Evolutionary conservation across 129 eudicot species (phyloP), one percentile per base, ranked within the genome.

Genomic region (Ambrosia trifida): DNA sequence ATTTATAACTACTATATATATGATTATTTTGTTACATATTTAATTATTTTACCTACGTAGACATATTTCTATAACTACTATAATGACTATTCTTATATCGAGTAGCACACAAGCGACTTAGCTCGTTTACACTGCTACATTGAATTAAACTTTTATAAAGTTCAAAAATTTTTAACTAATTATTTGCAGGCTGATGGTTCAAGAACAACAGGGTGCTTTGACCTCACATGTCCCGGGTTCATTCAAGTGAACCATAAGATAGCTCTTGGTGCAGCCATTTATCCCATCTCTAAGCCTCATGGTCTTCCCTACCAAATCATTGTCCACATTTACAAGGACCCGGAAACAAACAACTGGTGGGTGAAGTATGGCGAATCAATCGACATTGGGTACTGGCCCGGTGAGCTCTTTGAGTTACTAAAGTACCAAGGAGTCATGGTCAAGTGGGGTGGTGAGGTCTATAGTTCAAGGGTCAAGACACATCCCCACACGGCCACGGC

Each of bases 161-260:
- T 72, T 77, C 8, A 11, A 32, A 8, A 24, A 12, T 40, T 51
- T 69, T 2, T 28, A 58, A n/a, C 69, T 10, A 46, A n/a, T 75
- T 10, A 46, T 49, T 1, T 28, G 9, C 28, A 90, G 97, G 87
- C 69, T 7, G 97, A 88, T 83, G 88, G 77, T 44, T 82, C 89
- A 2, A 67, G 50, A 54, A 79, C 68, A 73, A 91, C 97, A 10
- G 96, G 97, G 9, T 91, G 97, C 57, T 91, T 82, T 78, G 96
- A 91, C 73, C 80, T 88, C 2, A 82, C 85, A 12, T 91, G 97
- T 66, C 94, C 96, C 19, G 97, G 97, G 36, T 91, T 91, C 70
- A 87, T 91, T 40, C 97, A 91, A 86, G 87, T 88, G n/a, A 84
- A 74, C 85, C 57, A 74, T 17, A 82, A 88, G 67, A 72, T 88